Percentiles rank a stretch among this genome's conserved stretches.
Conservation (phyloP, 208 protist genomes). For the Balamuthia mandrillaris region DNA sequence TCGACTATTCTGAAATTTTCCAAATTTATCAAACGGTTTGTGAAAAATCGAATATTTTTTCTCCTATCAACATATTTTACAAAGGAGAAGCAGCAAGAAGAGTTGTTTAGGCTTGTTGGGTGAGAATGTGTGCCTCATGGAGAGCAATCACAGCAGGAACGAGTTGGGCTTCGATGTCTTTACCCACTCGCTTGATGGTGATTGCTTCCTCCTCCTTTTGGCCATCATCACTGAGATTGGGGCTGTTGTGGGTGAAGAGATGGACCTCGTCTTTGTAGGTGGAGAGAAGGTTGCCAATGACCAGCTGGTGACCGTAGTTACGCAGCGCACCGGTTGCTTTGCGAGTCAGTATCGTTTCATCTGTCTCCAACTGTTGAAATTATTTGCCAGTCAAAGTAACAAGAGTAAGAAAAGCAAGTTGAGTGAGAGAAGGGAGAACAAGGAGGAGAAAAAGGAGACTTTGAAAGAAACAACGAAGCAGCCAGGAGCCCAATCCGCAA, state of each 20-base stretch:
- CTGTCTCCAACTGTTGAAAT: background rate
- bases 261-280: background rate
- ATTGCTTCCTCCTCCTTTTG: no score
- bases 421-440: background rate
- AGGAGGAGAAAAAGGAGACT: background rate
- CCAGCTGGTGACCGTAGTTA: background rate
- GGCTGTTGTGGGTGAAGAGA: background rate
- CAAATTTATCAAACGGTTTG: no score
- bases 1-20: no score
- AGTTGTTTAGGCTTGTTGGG: no score
- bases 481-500: slow-evolving; percentile 2
- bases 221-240: no score
- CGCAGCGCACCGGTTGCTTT: background rate
- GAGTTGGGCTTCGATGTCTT: no score
- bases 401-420: background rate
- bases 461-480: slow-evolving; percentile 51
- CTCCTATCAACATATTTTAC: no score
- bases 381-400: background rate
- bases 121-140: no score
- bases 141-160: no score
- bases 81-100: no score
- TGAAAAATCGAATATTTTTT: no score
- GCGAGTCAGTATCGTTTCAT: background rate
- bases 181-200: no score
- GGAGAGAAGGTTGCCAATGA: background rate